Evolutionary conservation across 495 filamentous ascomycete species (phyloP).

Genomic region (Bacidia rubella): DNA sequence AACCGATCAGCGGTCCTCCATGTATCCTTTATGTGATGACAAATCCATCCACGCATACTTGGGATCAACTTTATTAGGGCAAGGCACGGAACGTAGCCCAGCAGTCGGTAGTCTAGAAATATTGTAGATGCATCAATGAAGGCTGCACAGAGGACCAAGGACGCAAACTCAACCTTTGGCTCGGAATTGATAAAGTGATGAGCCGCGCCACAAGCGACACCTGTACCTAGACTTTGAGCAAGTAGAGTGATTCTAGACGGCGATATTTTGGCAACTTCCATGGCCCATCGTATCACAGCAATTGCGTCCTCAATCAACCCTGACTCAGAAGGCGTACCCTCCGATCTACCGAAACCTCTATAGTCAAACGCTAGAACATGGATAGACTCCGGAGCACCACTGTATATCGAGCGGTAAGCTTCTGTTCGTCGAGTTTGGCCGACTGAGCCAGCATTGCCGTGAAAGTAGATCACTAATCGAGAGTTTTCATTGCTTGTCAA

Average conservation of each 20-base stretch:
- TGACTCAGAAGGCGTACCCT: conserved; percentile 53
- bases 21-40: too few relatives aligned
- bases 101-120: too few relatives aligned
- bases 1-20: too few relatives aligned
- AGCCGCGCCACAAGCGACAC: conserved; percentile 47
- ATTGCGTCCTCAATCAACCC: conserved; percentile 59
- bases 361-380: conserved; percentile 62
- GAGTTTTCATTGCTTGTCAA: conserved; percentile 46
- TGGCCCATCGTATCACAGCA: conserved; percentile 51
- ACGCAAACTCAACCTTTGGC: conserved; percentile 45
- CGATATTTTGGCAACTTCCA: conserved; percentile 45
- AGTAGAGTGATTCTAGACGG: conserved; percentile 54
- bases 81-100: too few relatives aligned
- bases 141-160: conserved; percentile 61
- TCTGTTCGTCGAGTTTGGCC: conserved; percentile 47
- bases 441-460: conserved; percentile 48
- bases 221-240: conserved; percentile 69
- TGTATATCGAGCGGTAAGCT: conserved; percentile 48
- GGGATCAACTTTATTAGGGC: too few relatives aligned
- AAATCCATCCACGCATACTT: too few relatives aligned
- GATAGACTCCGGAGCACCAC: conserved; percentile 38
- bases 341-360: conserved; percentile 65
- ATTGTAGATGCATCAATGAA: conserved; percentile 65
- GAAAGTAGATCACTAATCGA: conserved; percentile 42
- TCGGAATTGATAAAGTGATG: conserved; percentile 35